Conservation (phyloP, 495 filamentous ascomycete species). For the Podospora sp. region DNA sequence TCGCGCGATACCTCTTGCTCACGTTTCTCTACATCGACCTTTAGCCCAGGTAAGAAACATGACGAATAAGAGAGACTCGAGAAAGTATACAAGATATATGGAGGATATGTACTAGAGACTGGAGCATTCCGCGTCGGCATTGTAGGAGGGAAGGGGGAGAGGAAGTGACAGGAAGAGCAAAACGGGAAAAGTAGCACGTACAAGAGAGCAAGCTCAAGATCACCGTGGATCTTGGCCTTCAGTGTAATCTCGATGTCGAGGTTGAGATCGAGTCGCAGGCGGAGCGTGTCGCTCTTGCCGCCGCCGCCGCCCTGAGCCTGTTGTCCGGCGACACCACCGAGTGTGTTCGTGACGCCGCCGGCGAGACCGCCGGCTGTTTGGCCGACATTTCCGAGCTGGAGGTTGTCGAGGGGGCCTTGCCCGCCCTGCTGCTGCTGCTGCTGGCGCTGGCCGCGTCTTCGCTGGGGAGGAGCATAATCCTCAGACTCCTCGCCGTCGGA, state of each 20-base stretch:
- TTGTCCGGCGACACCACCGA: conserved; percentile 60
- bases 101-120: conserved; percentile 21
- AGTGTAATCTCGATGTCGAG: conserved; percentile 87
- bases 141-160: conserved; percentile 11
- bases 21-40: conserved; percentile 45
- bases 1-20: conserved; percentile 19
- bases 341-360: conserved; percentile 56
- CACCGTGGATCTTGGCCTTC: conserved; percentile 92
- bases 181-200: conserved; percentile 50
- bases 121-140: conserved; percentile 24
- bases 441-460: conserved; percentile 43
- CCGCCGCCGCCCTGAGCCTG: conserved; percentile 55
- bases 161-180: conserved; percentile 12
- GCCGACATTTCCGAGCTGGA: conserved; percentile 62
- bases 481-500: conserved; percentile 48
- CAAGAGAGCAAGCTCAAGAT: conserved; percentile 83
- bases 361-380: conserved; percentile 67
- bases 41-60: conserved; percentile 37
- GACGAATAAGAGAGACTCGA: conserved; percentile 22
- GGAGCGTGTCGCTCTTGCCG: conserved; percentile 63
- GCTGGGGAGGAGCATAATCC: conserved; percentile 36
- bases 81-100: conserved; percentile 3
- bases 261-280: conserved; percentile 79
- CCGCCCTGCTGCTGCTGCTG: conserved; percentile 48
- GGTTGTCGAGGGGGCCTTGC: conserved; percentile 58